These are phyloP conservation scores for Verticillium tricorpus DNA, from an alignment of 2,329 filamentous ascomycete genomes.

Conservation along the genomic window DNA sequence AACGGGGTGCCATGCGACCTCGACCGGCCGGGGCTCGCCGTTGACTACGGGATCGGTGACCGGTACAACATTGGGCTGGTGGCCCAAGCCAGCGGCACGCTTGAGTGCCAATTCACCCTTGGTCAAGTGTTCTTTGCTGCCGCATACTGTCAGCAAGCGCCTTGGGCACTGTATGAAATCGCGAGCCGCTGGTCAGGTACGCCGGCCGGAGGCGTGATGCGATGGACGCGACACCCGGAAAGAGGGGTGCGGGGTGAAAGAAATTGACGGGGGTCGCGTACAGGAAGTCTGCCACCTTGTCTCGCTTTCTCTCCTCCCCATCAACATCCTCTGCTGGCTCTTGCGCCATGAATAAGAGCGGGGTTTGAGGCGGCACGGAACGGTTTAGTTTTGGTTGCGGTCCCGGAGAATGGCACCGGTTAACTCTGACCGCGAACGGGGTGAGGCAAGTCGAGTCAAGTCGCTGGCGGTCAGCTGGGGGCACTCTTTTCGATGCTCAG, in stretches of 20 bases:
- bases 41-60: constrained; percentile 30
- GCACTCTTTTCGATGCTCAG: not conserved
- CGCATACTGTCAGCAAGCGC: not conserved
- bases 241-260: not conserved
- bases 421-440: not conserved
- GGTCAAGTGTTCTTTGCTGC: constrained; percentile 25
- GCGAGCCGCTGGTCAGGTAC: not conserved
- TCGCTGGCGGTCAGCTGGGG: not conserved
- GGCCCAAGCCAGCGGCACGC: constrained; percentile 38
- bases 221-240: not conserved
- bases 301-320: constrained; percentile 1
- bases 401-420: not conserved
- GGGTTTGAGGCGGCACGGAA: not conserved
- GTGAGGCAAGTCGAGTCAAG: not conserved
- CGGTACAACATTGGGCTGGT: constrained; percentile 38
- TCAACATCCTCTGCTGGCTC: not conserved
- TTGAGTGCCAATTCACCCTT: constrained; percentile 36
- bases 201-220: not conserved
- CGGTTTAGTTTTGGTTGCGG: not conserved
- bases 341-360: not conserved
- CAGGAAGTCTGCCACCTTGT: not conserved
- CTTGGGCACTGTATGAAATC: too few relatives aligned
- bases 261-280: not conserved
- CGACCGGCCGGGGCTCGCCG: constrained; percentile 35
- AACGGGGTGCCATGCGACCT: constrained; percentile 56